Percentiles rank a stretch among this genome's conserved stretches.
These are phyloP conservation scores for Claviceps monticola DNA, from an alignment of 2,329 filamentous ascomycete genomes.

Conservation along the genomic window DNA sequence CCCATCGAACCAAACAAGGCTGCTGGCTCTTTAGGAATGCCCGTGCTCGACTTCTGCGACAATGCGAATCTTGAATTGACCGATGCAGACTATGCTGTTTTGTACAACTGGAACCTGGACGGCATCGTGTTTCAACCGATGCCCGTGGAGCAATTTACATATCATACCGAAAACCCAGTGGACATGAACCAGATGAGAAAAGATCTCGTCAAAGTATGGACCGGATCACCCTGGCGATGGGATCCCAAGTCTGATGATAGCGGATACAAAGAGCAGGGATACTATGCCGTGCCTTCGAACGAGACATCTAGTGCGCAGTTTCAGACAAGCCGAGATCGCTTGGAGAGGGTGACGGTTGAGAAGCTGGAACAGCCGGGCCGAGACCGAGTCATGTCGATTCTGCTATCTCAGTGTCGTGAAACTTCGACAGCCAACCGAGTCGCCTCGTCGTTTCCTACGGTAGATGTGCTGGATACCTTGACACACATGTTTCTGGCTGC, in stretches of 20 bases:
- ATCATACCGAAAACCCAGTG: constrained; percentile 22
- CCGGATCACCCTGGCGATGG: constrained; percentile 38
- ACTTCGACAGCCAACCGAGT: constrained; percentile 35
- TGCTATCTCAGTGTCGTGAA: constrained; percentile 43
- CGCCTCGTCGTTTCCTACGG: constrained; percentile 47
- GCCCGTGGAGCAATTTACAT: constrained; percentile 10
- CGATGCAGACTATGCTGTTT: constrained; percentile 36
- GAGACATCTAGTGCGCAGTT: constrained; percentile 26
- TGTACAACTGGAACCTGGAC: constrained; percentile 35
- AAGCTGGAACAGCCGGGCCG: constrained; percentile 33
- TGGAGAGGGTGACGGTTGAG: constrained; percentile 28
- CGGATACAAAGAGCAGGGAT: constrained; percentile 28
- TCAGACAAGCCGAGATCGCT: constrained; percentile 22
- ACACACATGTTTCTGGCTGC: constrained; percentile 46
- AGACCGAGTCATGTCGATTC: constrained; percentile 50
- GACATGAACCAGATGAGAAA: constrained; percentile 34
- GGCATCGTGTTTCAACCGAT: constrained; percentile 13
- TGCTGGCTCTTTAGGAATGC: constrained; percentile 26
- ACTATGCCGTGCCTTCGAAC: constrained; percentile 28
- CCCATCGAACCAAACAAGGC: constrained; percentile 22
- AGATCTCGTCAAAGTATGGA: constrained; percentile 33
- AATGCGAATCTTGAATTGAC: constrained; percentile 36
- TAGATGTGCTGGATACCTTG: constrained; percentile 45
- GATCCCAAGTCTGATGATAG: constrained; percentile 30
- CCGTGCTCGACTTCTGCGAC: constrained; percentile 36